phyloP scores from a whole-genome alignment of 78 protist species.

The Isochrysis galbana region DNA sequence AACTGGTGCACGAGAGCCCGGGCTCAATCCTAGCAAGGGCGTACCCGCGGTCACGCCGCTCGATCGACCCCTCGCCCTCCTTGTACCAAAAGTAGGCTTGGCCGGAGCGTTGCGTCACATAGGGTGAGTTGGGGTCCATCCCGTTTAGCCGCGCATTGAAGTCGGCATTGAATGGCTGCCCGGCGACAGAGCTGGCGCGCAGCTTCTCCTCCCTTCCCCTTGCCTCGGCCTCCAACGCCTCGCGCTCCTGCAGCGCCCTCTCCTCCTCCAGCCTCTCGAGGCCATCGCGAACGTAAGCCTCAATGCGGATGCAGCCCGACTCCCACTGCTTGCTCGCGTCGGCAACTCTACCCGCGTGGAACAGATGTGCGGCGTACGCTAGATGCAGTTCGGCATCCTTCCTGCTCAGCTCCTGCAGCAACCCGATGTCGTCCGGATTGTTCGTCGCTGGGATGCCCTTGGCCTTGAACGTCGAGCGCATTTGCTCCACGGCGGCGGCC shows the following conservation, averaged over 20 bases:
- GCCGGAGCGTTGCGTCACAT: background rate
- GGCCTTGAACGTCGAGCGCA: background rate
- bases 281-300: background rate
- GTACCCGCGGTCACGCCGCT: background rate
- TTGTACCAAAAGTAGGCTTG: background rate
- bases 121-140: background rate
- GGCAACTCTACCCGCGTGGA: background rate
- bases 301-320: constrained; percentile 14
- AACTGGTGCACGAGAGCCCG: background rate
- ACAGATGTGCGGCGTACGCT: background rate
- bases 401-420: background rate
- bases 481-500: background rate
- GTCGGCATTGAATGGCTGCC: background rate
- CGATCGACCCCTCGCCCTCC: background rate
- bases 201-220: background rate
- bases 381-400: constrained; percentile 11
- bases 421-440: constrained; percentile 11
- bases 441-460: background rate
- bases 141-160: background rate
- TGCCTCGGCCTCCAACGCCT: background rate
- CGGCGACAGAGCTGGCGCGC: background rate
- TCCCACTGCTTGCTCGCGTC: background rate
- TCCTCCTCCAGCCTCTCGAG: background rate
- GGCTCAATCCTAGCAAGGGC: background rate
- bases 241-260: background rate